phyloP scores from a whole-genome alignment of 1,284 basidiomycete genomes.

The Microbotryum scabiosae region DNA sequence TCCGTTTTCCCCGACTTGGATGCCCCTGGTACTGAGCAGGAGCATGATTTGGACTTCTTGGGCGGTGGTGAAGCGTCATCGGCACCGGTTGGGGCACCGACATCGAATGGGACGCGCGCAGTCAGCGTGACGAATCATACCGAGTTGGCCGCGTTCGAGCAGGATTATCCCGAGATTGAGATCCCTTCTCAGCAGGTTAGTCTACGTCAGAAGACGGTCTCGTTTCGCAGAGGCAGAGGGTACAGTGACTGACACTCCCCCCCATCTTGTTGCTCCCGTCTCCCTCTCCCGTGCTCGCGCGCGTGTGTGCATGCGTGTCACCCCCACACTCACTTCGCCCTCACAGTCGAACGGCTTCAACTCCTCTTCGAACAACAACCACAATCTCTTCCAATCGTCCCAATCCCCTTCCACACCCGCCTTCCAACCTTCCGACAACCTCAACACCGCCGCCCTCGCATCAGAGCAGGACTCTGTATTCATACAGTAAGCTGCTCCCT shows the following conservation, averaged over 20 bases:
- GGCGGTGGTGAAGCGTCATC: constrained; percentile 42
- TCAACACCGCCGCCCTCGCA: constrained; percentile 39
- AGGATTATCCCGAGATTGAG: constrained; percentile 76
- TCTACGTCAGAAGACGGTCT: too few relatives aligned
- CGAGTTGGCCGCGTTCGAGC: constrained; percentile 83
- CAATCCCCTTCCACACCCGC: constrained; percentile 44
- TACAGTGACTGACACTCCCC: not conserved
- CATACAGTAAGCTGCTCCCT: constrained; percentile 54
- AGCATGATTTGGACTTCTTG: constrained; percentile 48
- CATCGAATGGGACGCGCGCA: constrained; percentile 48
- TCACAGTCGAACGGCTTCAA: not conserved
- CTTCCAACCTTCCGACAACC: constrained; percentile 53
- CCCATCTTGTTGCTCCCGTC: not conserved
- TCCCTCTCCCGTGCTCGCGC: not conserved
- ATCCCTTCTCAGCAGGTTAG: constrained; percentile 41
- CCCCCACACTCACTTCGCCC: too few relatives aligned
- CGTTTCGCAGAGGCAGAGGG: too few relatives aligned
- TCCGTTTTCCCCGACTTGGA: constrained; percentile 79
- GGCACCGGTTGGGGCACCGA: constrained; percentile 25
- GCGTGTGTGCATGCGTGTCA: not conserved
- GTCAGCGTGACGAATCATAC: constrained; percentile 66
- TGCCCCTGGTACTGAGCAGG: constrained; percentile 30
- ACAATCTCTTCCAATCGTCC: constrained; percentile 41
- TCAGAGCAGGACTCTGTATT: constrained; percentile 77
- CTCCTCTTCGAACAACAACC: constrained; percentile 35